Evolutionary conservation across 495 filamentous ascomycete species (phyloP), one percentile per base, ranked within the genome.

Genomic region (Penicillium robsamsonii): DNA sequence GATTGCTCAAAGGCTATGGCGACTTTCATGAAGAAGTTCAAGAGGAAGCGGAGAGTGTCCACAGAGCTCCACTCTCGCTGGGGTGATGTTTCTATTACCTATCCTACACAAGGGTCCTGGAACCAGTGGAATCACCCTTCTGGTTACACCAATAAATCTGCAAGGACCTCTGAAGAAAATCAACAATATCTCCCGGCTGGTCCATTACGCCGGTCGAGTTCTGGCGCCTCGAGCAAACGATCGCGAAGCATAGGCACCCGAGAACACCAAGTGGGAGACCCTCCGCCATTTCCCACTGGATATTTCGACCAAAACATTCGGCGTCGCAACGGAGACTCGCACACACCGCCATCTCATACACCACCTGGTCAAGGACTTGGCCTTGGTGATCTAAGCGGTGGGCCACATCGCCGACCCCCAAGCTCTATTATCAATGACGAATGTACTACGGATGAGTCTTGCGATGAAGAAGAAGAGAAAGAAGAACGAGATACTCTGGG

Each of bases 51-150:
- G 46, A 69, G 68, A 58, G 55, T 76, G 5, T 75, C 74, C 7
- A 74, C 74, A 1, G 70, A 76, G 37, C 57, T 77, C 40, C 65
- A 78, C 54, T 58, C 69, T 17, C 73, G 74, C 57, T 78, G 73
- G 70, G 75, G 75, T 22, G 75, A 78, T 58, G 57, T 68, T 18
- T 58, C 69, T 17, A 78, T 78, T 57, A 74, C 68, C 35, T 70
- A 67, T 59, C 75, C 75, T 30, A 77, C 59, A 27, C 61, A 71
- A 22, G 75, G 75, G 9, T 78, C 75, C 5, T 78, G 75, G 75
- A 78, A 70, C 43, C 70, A 78, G 51, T 64, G 61, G 53, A 57
- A 68, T 45, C 69, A 70, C 33, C 37, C 62, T 1, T 52, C 69
- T 24, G 59, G 59, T 7, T 61, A 58, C 31, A 51, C 46, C 15